Conservation (phyloP, 768 basidiomycete genomes). For the Ramaria sp. region DNA sequence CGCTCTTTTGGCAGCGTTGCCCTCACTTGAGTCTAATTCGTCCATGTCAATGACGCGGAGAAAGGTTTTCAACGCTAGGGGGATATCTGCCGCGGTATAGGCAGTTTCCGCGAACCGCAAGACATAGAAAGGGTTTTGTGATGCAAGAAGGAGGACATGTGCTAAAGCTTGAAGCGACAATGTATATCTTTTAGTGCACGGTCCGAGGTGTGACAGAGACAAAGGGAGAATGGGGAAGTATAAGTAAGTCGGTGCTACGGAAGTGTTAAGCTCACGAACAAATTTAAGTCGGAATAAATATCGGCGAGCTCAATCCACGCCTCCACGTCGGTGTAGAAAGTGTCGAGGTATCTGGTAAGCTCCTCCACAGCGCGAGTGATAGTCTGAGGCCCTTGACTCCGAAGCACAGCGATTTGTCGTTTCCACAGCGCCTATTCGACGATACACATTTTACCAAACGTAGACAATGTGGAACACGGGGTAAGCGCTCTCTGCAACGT, state of each 20-base stretch:
- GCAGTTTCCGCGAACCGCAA: slow-evolving; percentile 86
- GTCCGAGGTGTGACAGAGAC: background rate
- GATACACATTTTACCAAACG: background rate
- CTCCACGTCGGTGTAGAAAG: slow-evolving; percentile 80
- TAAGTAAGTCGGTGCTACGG: background rate
- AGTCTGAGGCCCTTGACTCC: slow-evolving; percentile 39
- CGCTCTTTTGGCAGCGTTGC: slow-evolving; percentile 48
- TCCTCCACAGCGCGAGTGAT: slow-evolving; percentile 60
- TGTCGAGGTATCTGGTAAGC: slow-evolving; percentile 66
- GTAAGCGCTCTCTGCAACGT: background rate
- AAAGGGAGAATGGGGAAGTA: background rate
- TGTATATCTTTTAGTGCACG: slow-evolving; percentile 43
- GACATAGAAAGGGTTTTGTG: slow-evolving; percentile 78
- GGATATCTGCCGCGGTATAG: slow-evolving; percentile 65
- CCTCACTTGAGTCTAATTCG: slow-evolving; percentile 35
- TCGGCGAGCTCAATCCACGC: slow-evolving; percentile 84
- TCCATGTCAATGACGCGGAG: slow-evolving; percentile 76
- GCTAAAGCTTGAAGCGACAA: slow-evolving; percentile 64
- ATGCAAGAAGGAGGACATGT: slow-evolving; percentile 71
- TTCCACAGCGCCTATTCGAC: slow-evolving; percentile 59
- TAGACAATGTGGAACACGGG: background rate
- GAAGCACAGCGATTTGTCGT: slow-evolving; percentile 65
- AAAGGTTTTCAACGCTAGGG: slow-evolving; percentile 71
- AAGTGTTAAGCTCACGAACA: slow-evolving; percentile 35
- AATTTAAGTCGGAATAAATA: slow-evolving; percentile 62